Percentiles rank a stretch among this genome's conserved stretches.
Conservation (phyloP, 2,329 filamentous ascomycete species). For the Talaromyces sp. region DNA sequence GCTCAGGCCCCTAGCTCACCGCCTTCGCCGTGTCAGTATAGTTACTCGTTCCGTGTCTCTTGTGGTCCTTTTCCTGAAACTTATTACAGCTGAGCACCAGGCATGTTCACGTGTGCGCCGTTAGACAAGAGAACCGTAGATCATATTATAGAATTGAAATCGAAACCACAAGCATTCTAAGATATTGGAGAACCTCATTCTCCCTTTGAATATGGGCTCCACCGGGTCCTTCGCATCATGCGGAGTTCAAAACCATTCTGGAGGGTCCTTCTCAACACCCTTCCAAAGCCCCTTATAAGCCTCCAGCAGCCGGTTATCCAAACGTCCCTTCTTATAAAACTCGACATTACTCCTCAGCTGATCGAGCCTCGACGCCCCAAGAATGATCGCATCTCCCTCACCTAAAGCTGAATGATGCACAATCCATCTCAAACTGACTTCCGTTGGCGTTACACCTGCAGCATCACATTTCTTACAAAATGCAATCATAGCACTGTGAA, state of each 20-base stretch:
- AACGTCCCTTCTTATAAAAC: neutral
- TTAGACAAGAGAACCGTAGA: neutral
- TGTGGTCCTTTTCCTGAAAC: neutral
- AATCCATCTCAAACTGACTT: constrained; percentile 1
- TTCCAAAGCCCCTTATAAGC: neutral
- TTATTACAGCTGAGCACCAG: neutral
- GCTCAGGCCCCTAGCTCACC: neutral
- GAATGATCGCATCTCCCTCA: neutral
- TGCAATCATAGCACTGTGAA: constrained; percentile 1
- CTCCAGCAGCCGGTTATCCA: neutral
- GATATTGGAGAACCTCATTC: neutral
- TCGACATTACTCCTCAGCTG: neutral
- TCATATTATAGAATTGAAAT: neutral
- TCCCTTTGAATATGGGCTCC: neutral
- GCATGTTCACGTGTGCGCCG: neutral
- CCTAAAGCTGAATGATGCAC: constrained; percentile 1
- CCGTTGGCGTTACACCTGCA: neutral
- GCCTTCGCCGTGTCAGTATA: neutral
- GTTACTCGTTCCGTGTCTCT: neutral
- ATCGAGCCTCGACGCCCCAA: neutral
- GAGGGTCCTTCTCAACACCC: neutral
- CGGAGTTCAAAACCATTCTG: constrained; percentile 1
- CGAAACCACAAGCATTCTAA: neutral
- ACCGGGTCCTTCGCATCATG: neutral
- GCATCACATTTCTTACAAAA: constrained; percentile 3